These are phyloP conservation scores for Discostella stelligeroides DNA, from an alignment of 108 stramenopile species.

Conservation along the genomic window DNA sequence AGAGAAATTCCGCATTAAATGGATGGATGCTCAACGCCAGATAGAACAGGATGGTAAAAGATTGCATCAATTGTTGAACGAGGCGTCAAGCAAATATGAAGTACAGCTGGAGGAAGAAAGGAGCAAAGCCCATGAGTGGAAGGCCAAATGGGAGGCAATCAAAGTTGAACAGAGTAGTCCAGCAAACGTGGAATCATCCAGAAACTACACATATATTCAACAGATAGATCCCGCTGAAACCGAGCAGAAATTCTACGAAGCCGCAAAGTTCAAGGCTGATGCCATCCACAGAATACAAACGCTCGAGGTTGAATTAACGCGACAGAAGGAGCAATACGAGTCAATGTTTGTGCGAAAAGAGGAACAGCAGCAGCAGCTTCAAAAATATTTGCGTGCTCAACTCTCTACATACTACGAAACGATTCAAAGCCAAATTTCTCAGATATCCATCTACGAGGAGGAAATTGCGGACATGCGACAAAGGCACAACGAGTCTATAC, in stretches of 20 bases:
- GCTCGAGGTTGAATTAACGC: slow-evolving; percentile 2
- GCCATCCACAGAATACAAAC: slow-evolving; percentile 12
- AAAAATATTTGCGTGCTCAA: slow-evolving; percentile 24
- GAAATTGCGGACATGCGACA: slow-evolving; percentile 9
- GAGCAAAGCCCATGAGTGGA: no score
- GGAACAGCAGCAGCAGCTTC: slow-evolving; percentile 30
- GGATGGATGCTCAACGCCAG: no score
- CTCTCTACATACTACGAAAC: slow-evolving; percentile 36
- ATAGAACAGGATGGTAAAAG: no score
- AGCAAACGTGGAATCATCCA: not conserved
- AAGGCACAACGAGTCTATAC: slow-evolving; percentile 27
- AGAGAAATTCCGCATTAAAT: no score
- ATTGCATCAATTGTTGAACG: no score
- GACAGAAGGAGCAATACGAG: not conserved
- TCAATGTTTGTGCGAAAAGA: slow-evolving; percentile 5
- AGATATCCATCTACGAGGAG: slow-evolving; percentile 15
- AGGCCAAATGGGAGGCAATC: no score
- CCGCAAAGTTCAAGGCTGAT: no score
- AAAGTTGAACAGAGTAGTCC: no score
- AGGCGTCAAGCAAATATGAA: no score
- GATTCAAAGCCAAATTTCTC: slow-evolving; percentile 24
- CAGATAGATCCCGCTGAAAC: slow-evolving; percentile 2
- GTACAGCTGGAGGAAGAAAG: no score
- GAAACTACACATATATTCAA: not conserved
- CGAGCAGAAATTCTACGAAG: not conserved